phyloP scores from a whole-genome alignment of 2,329 filamentous ascomycete species.

The Beauveria sp. region DNA sequence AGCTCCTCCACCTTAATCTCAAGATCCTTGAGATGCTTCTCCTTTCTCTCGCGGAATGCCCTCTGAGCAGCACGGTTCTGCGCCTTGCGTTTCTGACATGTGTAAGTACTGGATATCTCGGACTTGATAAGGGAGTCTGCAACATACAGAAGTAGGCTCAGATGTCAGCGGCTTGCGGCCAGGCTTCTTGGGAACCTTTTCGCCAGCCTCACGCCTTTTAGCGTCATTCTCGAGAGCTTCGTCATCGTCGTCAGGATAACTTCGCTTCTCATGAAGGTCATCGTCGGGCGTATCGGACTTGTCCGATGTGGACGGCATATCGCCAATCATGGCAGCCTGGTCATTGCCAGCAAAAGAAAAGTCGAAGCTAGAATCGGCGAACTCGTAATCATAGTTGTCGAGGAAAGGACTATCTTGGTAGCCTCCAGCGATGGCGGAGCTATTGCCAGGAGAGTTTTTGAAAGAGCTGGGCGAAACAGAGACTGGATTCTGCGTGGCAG shows the following conservation, averaged over 20 bases:
- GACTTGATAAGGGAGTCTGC: accelerated
- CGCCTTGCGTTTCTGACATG: slow-evolving; percentile 77
- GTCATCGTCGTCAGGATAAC: slow-evolving; percentile 61
- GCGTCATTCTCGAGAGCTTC: slow-evolving; percentile 33
- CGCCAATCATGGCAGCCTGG: slow-evolving; percentile 66
- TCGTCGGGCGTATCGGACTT: slow-evolving; percentile 53
- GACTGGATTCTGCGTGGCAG: slow-evolving; percentile 28
- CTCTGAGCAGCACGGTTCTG: slow-evolving; percentile 90
- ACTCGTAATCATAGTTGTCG: slow-evolving; percentile 68
- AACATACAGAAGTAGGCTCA: slow-evolving; percentile 79
- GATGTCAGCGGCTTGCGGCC: slow-evolving; percentile 92
- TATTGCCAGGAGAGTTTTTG: slow-evolving; percentile 40
- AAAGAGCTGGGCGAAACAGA: slow-evolving; percentile 42
- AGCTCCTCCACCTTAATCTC: slow-evolving; percentile 70
- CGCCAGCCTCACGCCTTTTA: slow-evolving; percentile 75
- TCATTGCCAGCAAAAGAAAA: slow-evolving; percentile 46
- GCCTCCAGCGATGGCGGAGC: slow-evolving; percentile 30
- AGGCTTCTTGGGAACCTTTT: slow-evolving; percentile 89
- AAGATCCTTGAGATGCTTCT: slow-evolving; percentile 79
- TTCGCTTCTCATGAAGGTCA: slow-evolving; percentile 58
- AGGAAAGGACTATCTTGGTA: slow-evolving; percentile 74
- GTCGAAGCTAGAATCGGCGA: slow-evolving; percentile 71
- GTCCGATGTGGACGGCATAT: slow-evolving; percentile 51
- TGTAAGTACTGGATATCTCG: slow-evolving; percentile 9
- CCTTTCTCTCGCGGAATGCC: slow-evolving; percentile 90